Evolutionary conservation across 2,329 filamentous ascomycete genomes (phyloP).

Genomic region (Aspergillus terreus): DNA sequence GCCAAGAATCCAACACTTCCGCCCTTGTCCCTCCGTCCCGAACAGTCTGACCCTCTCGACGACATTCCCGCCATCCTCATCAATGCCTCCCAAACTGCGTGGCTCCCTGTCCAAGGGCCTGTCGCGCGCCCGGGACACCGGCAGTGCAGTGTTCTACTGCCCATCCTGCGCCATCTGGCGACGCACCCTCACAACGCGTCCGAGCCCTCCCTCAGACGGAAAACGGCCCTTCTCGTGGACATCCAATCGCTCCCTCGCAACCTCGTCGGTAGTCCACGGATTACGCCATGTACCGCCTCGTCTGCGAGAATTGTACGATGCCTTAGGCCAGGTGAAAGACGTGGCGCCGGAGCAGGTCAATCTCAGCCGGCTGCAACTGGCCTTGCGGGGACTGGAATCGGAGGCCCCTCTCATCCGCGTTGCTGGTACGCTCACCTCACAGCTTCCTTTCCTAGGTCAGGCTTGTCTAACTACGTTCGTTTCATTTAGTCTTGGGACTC

Average conservation of each 20-base stretch:
- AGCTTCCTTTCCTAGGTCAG: neutral
- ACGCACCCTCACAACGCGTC: conserved; percentile 29
- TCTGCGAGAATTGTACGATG: conserved; percentile 52
- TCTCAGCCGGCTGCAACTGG: conserved; percentile 57
- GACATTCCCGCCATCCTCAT: conserved; percentile 6
- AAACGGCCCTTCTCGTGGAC: conserved; percentile 7
- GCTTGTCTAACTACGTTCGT: neutral
- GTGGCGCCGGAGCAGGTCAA: conserved; percentile 55
- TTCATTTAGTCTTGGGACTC: conserved; percentile 45
- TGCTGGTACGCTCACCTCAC: conserved; percentile 42
- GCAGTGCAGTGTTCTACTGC: conserved; percentile 32
- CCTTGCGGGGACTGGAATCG: conserved; percentile 54
- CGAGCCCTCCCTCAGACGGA: conserved; percentile 10
- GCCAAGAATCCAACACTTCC: conserved; percentile 13
- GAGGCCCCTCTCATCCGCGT: conserved; percentile 53
- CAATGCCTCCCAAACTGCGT: conserved; percentile 40
- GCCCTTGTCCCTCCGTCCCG: conserved; percentile 9
- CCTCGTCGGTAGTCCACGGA: conserved; percentile 52
- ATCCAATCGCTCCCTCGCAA: conserved; percentile 40
- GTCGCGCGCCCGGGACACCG: conserved; percentile 22
- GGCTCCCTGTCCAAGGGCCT: conserved; percentile 34
- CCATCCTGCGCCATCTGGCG: conserved; percentile 40
- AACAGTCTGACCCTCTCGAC: conserved; percentile 3
- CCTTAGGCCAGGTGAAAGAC: conserved; percentile 50
- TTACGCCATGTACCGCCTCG: conserved; percentile 50